Base-by-base conservation (phyloP, 2,329 filamentous ascomycete species). In the Stenocarpella maydis region DNA sequence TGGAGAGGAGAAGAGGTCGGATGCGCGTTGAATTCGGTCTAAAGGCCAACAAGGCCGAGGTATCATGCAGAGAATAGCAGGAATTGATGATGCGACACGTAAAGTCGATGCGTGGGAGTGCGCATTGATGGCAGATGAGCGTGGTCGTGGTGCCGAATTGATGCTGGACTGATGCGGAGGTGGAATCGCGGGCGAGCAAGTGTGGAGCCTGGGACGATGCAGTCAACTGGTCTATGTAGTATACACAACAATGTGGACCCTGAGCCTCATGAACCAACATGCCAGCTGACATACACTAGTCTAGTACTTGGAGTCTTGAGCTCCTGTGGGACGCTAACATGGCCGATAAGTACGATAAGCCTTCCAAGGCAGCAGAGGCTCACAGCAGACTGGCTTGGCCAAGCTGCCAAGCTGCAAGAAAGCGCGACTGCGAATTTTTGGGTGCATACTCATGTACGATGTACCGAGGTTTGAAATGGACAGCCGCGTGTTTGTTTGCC, bases 111-210 rank as follows among this genome's bases (percentile, higher is more conserved):
- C 15, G 19, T 58, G 21, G 28, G 21, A 43, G 37, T 34, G 65
- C 43, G 53, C 52, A 58, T 50, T 58, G 65, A 58, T 58, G 24
- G 49, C 24, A 41, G 41, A 39, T 49, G 41, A 61, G 55, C 26
- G 64, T 47, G 39, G 64, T 39, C 8, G 53, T 47, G 21, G 43
- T n/a, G 50, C 26, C 28, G 28, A n/a, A 47, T 54, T 6, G 64
- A 49, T 55, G 64, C 39, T 41, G 41, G 14, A 54, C 34, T 34
- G 64, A 49, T 47, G 50, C 53, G 41, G 43, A 45, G 34, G 50
- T 47, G 26, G 28, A 58, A 67, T 58, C 63, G 65, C 41, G 52
- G 41, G 43, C 58, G 52, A 67, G 64, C 64, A 67, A 28, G 21
- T 67, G 64, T 58, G 64, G 52, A 49, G 52, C 34, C 41, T 67